phyloP scores from a whole-genome alignment of 768 basidiomycete genomes.

The Gymnopilus dilepis region DNA sequence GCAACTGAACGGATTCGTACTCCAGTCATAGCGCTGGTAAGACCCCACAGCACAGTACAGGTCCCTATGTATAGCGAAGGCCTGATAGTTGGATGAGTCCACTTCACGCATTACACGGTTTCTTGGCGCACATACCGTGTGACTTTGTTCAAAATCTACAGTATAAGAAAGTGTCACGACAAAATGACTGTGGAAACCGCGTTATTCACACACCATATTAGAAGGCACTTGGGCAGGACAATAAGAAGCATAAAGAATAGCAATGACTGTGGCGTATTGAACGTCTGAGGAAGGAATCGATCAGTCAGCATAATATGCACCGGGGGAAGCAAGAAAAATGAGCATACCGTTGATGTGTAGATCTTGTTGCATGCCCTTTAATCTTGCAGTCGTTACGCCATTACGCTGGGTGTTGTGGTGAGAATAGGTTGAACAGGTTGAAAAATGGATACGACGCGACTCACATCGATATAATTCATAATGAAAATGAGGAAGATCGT shows the following conservation, averaged over 20 bases:
- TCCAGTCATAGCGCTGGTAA: slow-evolving; percentile 67
- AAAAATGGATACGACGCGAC: slow-evolving; percentile 16
- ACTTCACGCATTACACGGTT: no score
- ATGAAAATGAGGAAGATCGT: slow-evolving; percentile 64
- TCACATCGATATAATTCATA: slow-evolving; percentile 73
- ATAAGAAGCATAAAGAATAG: slow-evolving; percentile 50
- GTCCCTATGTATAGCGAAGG: slow-evolving; percentile 66
- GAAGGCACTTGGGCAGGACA: slow-evolving; percentile 70
- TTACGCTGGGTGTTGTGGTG: slow-evolving; percentile 41
- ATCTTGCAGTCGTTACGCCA: slow-evolving; percentile 53
- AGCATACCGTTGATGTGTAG: slow-evolving; percentile 47
- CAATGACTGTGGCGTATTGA: slow-evolving; percentile 32
- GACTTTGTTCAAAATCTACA: slow-evolving; percentile 59
- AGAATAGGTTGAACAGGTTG: background rate
- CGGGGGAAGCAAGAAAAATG: background rate
- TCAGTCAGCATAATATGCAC: background rate
- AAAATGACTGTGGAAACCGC: no score
- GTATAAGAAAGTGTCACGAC: background rate
- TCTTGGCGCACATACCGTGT: slow-evolving; percentile 42
- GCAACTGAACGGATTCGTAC: slow-evolving; percentile 36
- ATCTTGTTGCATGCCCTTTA: slow-evolving; percentile 57
- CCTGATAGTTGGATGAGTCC: slow-evolving; percentile 26
- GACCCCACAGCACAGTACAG: slow-evolving; percentile 67
- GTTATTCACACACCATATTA: slow-evolving; percentile 54
- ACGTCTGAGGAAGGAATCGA: slow-evolving; percentile 25